These are phyloP conservation scores for Fusarium sp. DNA, from an alignment of 2,329 filamentous ascomycete genomes.

Conservation along the genomic window DNA sequence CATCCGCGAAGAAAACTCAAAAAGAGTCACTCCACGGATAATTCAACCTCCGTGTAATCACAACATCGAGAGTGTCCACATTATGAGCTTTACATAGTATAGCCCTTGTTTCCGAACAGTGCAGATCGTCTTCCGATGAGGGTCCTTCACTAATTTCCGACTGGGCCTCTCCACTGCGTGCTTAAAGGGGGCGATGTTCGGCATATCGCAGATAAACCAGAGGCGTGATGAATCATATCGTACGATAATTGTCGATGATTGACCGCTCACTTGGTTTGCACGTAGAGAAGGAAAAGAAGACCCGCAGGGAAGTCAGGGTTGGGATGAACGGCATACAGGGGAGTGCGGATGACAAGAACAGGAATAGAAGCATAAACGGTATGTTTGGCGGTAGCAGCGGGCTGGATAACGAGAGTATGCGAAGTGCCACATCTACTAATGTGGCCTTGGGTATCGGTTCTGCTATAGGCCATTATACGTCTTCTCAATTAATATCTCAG, in stretches of 20 bases:
- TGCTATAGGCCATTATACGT: not conserved
- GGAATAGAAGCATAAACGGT: constrained; percentile 13
- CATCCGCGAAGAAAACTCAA: not conserved
- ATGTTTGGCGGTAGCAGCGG: not conserved
- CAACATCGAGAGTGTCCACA: not conserved
- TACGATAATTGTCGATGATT: constrained; percentile 23
- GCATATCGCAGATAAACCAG: not conserved
- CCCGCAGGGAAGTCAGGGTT: constrained; percentile 12
- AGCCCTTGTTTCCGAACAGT: not conserved
- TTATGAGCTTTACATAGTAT: not conserved
- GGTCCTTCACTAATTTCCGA: constrained; percentile 39
- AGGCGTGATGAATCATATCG: constrained; percentile 7
- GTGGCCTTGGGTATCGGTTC: not conserved
- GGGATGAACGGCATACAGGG: constrained; percentile 22
- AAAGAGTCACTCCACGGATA: constrained; percentile 16
- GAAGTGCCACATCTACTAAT: not conserved
- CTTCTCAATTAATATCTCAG: not conserved
- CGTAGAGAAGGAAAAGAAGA: constrained; percentile 20
- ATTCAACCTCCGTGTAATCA: constrained; percentile 23
- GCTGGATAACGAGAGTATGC: not conserved
- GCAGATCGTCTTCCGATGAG: constrained; percentile 12
- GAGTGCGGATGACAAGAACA: not conserved
- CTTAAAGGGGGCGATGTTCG: not conserved
- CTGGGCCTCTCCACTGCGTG: constrained; percentile 14
- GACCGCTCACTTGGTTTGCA: constrained; percentile 15